Evolutionary conservation across 345 rosid genomes (phyloP).

Genomic region (Populus euphratica): DNA sequence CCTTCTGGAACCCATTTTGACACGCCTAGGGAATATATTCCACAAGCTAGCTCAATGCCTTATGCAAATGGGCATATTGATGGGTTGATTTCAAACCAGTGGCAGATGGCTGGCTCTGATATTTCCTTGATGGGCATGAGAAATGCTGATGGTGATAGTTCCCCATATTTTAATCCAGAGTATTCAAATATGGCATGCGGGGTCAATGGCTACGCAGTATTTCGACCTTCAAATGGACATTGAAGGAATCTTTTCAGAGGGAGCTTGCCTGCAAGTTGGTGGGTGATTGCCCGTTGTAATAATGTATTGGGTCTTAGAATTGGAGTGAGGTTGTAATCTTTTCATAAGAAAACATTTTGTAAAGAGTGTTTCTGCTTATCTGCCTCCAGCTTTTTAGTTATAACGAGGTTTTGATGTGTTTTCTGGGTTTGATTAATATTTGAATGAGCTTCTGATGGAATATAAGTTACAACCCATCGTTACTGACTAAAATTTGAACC

Average conservation of each 20-base stretch:
- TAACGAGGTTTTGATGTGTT: neutral
- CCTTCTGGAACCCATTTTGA: constrained; percentile 43
- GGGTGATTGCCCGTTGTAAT: constrained; percentile 31
- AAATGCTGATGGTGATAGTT: constrained; percentile 46
- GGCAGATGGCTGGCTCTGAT: constrained; percentile 65
- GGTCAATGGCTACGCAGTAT: constrained; percentile 55
- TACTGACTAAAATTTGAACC: neutral
- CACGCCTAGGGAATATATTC: constrained; percentile 40
- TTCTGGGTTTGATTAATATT: constrained; percentile 14
- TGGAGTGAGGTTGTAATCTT: constrained; percentile 56
- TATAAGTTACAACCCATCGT: neutral
- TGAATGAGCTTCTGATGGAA: neutral
- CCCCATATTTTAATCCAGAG: constrained; percentile 44
- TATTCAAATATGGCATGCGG: constrained; percentile 55
- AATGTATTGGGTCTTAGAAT: constrained; percentile 39
- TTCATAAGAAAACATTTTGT: constrained; percentile 46
- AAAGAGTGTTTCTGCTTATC: constrained; percentile 39
- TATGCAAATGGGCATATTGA: constrained; percentile 57
- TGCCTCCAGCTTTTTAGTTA: constrained; percentile 28
- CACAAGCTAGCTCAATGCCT: constrained; percentile 42
- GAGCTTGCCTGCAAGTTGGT: constrained; percentile 11
- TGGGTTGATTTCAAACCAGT: constrained; percentile 46
- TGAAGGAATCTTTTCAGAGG: constrained; percentile 27
- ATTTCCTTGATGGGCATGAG: constrained; percentile 52
- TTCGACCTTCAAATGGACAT: constrained; percentile 74